Conservation (phyloP, 2,329 filamentous ascomycete species). For the Lasiodiplodia theobromae region DNA sequence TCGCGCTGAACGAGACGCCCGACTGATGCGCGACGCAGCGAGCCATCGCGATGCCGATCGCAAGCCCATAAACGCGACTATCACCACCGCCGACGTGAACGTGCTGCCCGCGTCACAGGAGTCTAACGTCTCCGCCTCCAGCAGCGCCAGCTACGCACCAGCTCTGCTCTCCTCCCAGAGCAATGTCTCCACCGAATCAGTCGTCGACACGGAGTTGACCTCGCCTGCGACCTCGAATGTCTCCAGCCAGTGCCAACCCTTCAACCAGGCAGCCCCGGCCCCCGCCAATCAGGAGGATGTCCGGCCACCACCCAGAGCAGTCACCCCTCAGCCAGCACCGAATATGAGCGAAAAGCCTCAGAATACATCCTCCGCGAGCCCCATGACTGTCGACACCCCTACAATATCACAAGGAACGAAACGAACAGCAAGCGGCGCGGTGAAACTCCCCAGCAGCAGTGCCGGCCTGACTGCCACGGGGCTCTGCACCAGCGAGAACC, state of each 20-base stretch:
- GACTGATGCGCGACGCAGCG: constrained; percentile 22
- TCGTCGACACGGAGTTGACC: constrained; percentile 41
- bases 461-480: constrained; percentile 23
- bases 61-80: not conserved
- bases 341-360: constrained; percentile 40
- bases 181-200: constrained; percentile 43
- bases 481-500: constrained; percentile 58
- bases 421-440: constrained; percentile 76
- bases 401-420: constrained; percentile 64
- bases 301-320: constrained; percentile 29
- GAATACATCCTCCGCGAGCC: constrained; percentile 41
- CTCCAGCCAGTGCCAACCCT: constrained; percentile 60
- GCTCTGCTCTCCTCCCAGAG: constrained; percentile 42
- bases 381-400: constrained; percentile 51
- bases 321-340: constrained; percentile 39
- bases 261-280: constrained; percentile 44
- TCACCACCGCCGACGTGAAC: constrained; percentile 13
- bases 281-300: constrained; percentile 1
- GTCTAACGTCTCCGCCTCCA: constrained; percentile 44
- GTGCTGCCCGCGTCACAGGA: constrained; percentile 36
- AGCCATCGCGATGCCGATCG: not conserved
- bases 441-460: constrained; percentile 56
- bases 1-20: not conserved
- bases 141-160: constrained; percentile 39
- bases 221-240: constrained; percentile 40